Percentiles rank a stretch among this genome's conserved stretches.
Conservation (phyloP, 495 filamentous ascomycete genomes). For the Rhypophila decipiens region DNA sequence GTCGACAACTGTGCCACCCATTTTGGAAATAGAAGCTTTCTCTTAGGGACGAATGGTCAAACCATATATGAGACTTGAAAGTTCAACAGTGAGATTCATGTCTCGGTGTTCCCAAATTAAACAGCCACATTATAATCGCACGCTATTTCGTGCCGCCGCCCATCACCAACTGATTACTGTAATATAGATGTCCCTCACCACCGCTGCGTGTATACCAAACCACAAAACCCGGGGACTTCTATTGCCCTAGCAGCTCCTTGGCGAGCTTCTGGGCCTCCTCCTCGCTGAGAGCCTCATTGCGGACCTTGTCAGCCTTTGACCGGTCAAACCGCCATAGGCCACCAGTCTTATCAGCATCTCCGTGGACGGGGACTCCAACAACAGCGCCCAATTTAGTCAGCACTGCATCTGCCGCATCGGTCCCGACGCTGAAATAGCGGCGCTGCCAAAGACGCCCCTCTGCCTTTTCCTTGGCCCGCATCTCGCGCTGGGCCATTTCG, state of each 20-base stretch:
- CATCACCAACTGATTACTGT: too few relatives aligned
- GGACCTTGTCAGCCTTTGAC: conserved; percentile 50
- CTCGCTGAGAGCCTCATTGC: conserved; percentile 27
- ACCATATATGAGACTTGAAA: too few relatives aligned
- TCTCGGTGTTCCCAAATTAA: too few relatives aligned
- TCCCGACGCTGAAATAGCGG: conserved; percentile 64
- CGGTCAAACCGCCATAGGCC: conserved; percentile 83
- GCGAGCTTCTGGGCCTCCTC: conserved; percentile 33
- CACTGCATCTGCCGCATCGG: conserved; percentile 43
- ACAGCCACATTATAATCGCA: too few relatives aligned
- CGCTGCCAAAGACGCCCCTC: conserved; percentile 78
- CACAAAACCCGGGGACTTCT: background rate
- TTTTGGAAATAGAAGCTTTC: too few relatives aligned
- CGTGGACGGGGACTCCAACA: conserved; percentile 46
- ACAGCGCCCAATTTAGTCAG: conserved; percentile 53
- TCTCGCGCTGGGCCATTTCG: conserved; percentile 80
- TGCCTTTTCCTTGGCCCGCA: conserved; percentile 72
- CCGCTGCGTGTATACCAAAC: too few relatives aligned
- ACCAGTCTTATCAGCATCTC: conserved; percentile 76
- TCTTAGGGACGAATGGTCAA: too few relatives aligned
- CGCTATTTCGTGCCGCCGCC: too few relatives aligned
- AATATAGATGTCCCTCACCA: too few relatives aligned
- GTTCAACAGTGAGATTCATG: too few relatives aligned
- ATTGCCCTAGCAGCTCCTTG: conserved; percentile 36
- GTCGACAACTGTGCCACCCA: background rate